Evolutionary conservation across 1,139 yeast genomes (phyloP), one percentile per base, ranked within the genome.

Genomic region (Candida albicans): DNA sequence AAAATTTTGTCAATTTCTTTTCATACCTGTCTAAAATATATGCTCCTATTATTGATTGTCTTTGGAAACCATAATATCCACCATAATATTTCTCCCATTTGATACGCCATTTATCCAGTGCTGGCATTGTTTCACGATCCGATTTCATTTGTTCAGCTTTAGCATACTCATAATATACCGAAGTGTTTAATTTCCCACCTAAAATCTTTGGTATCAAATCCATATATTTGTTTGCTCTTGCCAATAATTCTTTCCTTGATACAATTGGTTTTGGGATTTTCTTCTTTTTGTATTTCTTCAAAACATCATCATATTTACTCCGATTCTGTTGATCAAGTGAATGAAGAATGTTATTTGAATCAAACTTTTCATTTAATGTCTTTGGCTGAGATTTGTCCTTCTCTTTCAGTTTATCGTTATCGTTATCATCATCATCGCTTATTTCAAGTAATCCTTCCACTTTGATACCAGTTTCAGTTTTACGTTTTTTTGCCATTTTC

Each of bases 61-160:
- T 64, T 46, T 71, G 69, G 33, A 76, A 61, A 0, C 91, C 91
- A 52, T 76, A 75, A 54, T 75, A 84, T 0, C 91, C 91, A n/a
- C 81, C 81, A 8, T 69, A 64, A 52, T 76, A 82, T 22, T 58
- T 52, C 11, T 61, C 53, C 66, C 83, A 73, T 28, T 79, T 71
- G 15, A 82, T 56, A 11, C 61, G 62, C 53, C 75, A 65, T 37
- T 78, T 67, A 38, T 82, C 87, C 22, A 63, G 57, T 15, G 65
- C 66, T 3, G 84, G 68, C 52, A 84, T 64, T 0, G 75, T 64
- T 2, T 73, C 67, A 33, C 72, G 67, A 1, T 57, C 50, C 0
- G 84, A 79, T 1, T 54, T 48, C 9, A 60, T 49, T 15, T 59
- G 61, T 39, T 72, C 68, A 8, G 55, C 49, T 28, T 69, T 66